A percentile compares a stretch with the other conserved stretches of the same genome.
phyloP scores from a whole-genome alignment of 768 basidiomycete genomes.

The Xerocomellus dryophilus region DNA sequence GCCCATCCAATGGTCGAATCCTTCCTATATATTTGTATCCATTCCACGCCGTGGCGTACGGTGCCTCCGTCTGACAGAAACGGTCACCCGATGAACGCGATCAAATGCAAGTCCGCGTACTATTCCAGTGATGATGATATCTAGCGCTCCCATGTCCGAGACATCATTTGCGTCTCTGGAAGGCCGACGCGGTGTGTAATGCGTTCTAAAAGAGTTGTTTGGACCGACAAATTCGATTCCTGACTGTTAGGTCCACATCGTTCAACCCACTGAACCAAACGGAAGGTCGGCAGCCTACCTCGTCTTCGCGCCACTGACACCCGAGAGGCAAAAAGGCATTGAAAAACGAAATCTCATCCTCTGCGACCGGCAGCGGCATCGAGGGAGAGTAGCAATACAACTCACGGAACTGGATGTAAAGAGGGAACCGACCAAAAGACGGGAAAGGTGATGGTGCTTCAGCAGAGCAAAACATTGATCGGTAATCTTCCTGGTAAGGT shows the following conservation, averaged over 20 bases:
- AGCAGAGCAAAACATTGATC: constrained; percentile 34
- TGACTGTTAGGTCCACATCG: constrained; percentile 10
- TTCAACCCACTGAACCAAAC: background rate
- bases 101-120: constrained; percentile 30
- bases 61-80: constrained; percentile 42
- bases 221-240: constrained; percentile 34
- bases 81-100: background rate
- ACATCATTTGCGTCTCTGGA: constrained; percentile 13
- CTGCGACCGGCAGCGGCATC: constrained; percentile 34
- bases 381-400: constrained; percentile 40
- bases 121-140: constrained; percentile 53
- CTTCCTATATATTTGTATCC: constrained; percentile 54
- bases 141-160: constrained; percentile 28
- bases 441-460: constrained; percentile 36
- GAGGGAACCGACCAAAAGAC: constrained; percentile 41
- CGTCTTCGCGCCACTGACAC: constrained; percentile 33
- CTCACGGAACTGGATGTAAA: constrained; percentile 49
- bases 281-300: constrained; percentile 16
- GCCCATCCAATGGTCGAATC: constrained; percentile 56
- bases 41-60: constrained; percentile 54
- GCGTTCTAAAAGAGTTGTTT: constrained; percentile 34
- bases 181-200: constrained; percentile 37
- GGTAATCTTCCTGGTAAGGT: constrained; percentile 39
- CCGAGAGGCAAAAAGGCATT: constrained; percentile 49
- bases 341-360: constrained; percentile 35